phyloP scores from a whole-genome alignment of 2,329 filamentous ascomycete species.

The Piedraia hortae region DNA sequence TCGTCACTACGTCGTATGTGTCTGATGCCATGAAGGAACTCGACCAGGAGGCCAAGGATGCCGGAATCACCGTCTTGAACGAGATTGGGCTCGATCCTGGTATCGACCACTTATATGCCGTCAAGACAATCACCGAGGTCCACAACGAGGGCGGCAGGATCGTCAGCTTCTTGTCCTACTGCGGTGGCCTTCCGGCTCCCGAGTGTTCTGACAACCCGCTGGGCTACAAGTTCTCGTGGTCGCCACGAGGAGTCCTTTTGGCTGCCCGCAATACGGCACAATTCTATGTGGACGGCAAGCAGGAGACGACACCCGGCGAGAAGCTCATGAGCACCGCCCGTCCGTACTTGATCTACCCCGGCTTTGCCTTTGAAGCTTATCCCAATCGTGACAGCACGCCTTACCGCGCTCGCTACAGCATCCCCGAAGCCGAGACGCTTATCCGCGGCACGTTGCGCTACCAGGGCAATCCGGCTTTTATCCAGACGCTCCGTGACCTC shows the following conservation, averaged over 20 bases:
- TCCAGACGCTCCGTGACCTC: conserved; percentile 65
- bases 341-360: conserved; percentile 73
- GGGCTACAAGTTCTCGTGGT: conserved; percentile 69
- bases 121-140: conserved; percentile 72
- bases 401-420: conserved; percentile 72
- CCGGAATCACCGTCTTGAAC: conserved; percentile 92
- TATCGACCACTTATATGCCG: conserved; percentile 51
- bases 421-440: conserved; percentile 73
- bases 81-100: conserved; percentile 61
- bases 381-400: conserved; percentile 72
- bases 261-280: conserved; percentile 67
- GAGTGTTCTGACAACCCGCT: conserved; percentile 68
- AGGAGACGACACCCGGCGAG: conserved; percentile 22
- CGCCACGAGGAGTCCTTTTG: conserved; percentile 58
- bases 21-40: conserved; percentile 81
- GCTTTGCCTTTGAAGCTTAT: conserved; percentile 75
- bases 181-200: conserved; percentile 41
- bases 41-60: conserved; percentile 55
- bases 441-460: conserved; percentile 67
- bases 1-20: conserved; percentile 85
- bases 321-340: conserved; percentile 58
- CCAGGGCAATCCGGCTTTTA: conserved; percentile 70
- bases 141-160: conserved; percentile 72
- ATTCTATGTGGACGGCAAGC: conserved; percentile 54
- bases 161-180: conserved; percentile 55